These are phyloP conservation scores for Colletotrichum noveboracense DNA, from an alignment of 2,329 filamentous ascomycete species.

Conservation along the genomic window DNA sequence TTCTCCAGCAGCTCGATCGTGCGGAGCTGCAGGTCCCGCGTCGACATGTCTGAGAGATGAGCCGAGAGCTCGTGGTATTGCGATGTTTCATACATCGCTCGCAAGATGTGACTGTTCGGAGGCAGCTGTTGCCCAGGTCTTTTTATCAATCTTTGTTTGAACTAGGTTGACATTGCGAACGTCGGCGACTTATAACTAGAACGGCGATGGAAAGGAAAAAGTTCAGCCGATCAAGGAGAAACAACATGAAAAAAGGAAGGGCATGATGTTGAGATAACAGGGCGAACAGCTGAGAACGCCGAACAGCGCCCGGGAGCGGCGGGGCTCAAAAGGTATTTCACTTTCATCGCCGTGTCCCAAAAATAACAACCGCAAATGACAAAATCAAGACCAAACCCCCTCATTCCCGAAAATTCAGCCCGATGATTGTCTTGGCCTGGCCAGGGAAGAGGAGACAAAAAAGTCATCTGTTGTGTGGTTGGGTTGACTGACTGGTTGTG, in stretches of 20 bases:
- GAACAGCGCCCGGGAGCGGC: not conserved
- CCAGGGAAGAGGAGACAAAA: not conserved
- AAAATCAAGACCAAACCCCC: not conserved
- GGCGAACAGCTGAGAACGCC: not conserved
- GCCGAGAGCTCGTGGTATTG: not conserved
- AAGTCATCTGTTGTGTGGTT: slow-evolving; percentile 10
- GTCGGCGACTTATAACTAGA: not conserved
- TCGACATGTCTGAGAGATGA: not conserved
- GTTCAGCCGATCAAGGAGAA: not conserved
- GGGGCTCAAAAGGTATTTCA: not conserved
- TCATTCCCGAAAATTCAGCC: not conserved
- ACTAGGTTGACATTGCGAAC: not conserved
- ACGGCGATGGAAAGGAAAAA: not conserved
- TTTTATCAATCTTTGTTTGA: not conserved
- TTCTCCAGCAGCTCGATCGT: slow-evolving; percentile 9
- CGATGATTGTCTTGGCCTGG: not conserved
- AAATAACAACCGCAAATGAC: not conserved
- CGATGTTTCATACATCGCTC: not conserved
- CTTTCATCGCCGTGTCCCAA: not conserved
- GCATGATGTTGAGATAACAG: not conserved
- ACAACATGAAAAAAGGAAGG: not conserved
- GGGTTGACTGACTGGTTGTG: not conserved
- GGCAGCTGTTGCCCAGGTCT: not conserved
- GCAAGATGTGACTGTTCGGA: not conserved
- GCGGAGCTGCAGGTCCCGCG: not conserved